A percentile compares a stretch with the other conserved stretches of the same genome.
Evolutionary conservation across 371 early-diverging fungal species (phyloP).

Genomic region (Mucor racemosus): DNA sequence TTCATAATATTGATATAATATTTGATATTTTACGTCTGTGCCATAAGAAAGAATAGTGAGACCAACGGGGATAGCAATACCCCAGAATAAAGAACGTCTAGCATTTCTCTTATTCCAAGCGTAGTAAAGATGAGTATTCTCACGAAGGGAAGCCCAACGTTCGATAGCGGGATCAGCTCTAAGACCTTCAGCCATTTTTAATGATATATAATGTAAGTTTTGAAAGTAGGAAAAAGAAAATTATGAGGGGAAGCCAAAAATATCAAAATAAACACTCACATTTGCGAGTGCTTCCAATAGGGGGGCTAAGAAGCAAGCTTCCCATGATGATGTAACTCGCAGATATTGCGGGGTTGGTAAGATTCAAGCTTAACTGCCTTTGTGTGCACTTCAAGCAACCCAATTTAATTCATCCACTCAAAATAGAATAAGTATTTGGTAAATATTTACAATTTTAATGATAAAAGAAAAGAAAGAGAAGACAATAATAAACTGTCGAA

Average conservation of each 20-base stretch:
- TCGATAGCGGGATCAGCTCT: slow-evolving; percentile 67
- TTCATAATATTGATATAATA: not conserved
- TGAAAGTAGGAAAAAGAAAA: slow-evolving; percentile 13
- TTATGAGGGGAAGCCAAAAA: not conserved
- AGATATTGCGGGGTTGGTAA: slow-evolving; percentile 2
- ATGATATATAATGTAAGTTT: slow-evolving; percentile 19
- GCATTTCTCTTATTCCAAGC: slow-evolving; percentile 58
- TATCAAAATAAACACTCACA: not conserved
- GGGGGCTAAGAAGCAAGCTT: not conserved
- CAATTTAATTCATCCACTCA: not conserved
- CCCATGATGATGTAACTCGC: slow-evolving; percentile 7
- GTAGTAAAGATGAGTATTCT: slow-evolving; percentile 63
- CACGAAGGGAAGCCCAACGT: slow-evolving; percentile 70
- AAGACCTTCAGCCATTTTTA: slow-evolving; percentile 42
- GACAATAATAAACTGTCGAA: not conserved
- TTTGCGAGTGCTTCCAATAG: slow-evolving; percentile 4
- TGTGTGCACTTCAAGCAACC: not conserved
- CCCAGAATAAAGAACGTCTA: slow-evolving; percentile 51
- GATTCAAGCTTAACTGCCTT: too few relatives aligned
- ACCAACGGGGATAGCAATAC: slow-evolving; percentile 59
- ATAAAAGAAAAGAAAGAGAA: not conserved
- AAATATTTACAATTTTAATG: not conserved
- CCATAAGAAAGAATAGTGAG: slow-evolving; percentile 51
- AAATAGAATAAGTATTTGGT: not conserved
- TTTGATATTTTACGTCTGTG: slow-evolving; percentile 52